phyloP scores from a whole-genome alignment of 805 yeast genomes.

The Myxozyma nipponensis region DNA sequence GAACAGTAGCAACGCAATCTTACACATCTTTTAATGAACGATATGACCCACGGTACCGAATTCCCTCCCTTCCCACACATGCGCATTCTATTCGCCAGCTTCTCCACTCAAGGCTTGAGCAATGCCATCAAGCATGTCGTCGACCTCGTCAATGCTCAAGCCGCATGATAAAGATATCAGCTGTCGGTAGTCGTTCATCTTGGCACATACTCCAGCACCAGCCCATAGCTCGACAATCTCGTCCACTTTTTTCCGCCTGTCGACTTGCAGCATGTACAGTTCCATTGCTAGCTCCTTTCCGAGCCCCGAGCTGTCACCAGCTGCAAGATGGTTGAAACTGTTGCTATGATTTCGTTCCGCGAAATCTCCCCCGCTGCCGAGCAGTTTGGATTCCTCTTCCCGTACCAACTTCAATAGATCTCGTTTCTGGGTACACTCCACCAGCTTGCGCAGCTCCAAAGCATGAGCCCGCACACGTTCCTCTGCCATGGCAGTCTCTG shows the following conservation, averaged over 20 bases:
- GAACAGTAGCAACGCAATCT: too few relatives aligned
- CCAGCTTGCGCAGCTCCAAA: conserved; percentile 41
- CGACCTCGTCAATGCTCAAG: conserved; percentile 71
- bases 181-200: conserved; percentile 74
- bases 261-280: conserved; percentile 42
- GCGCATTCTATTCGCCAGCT: not conserved
- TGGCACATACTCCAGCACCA: conserved; percentile 46
- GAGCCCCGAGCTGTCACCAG: conserved; percentile 2
- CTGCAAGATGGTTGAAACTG: conserved; percentile 11
- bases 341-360: not conserved
- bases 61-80: too few relatives aligned
- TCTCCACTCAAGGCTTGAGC: conserved; percentile 26
- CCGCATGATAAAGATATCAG: conserved; percentile 76
- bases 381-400: conserved; percentile 45
- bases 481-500: conserved; percentile 23
- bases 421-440: conserved; percentile 64
- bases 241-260: conserved; percentile 42
- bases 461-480: conserved; percentile 34
- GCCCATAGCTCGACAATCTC: conserved; percentile 51
- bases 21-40: too few relatives aligned
- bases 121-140: conserved; percentile 64
- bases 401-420: conserved; percentile 57
- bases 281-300: conserved; percentile 36
- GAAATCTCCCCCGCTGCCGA: conserved; percentile 14
- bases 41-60: too few relatives aligned